phyloP scores from a whole-genome alignment of 2,329 filamentous ascomycete species.

The Cladophialophora yegresii region DNA sequence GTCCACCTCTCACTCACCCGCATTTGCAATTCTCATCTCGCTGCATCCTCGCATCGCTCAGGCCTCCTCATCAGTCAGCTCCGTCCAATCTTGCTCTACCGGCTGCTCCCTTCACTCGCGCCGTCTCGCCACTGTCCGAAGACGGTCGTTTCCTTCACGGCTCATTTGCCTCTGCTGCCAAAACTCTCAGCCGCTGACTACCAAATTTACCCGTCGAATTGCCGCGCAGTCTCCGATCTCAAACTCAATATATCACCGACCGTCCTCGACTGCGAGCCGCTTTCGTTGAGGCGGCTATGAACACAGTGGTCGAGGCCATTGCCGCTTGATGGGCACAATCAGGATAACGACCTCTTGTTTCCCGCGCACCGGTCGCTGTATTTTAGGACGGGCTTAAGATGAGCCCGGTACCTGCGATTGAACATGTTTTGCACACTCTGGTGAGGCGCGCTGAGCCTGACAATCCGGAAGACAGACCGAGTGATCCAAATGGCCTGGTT shows the following conservation, averaged over 20 bases:
- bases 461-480: constrained; percentile 30
- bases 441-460: constrained; percentile 25
- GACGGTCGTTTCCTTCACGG: not conserved
- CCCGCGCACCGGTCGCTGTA: constrained; percentile 10
- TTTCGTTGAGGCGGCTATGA: constrained; percentile 11
- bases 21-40: constrained; percentile 1
- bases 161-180: not conserved
- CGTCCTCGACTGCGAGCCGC: not conserved
- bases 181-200: not conserved
- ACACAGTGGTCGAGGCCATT: constrained; percentile 1
- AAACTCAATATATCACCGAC: not conserved
- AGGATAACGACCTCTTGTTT: not conserved
- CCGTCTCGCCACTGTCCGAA: not conserved
- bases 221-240: not conserved
- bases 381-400: constrained; percentile 18
- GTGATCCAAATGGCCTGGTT: constrained; percentile 39
- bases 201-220: not conserved
- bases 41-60: not conserved
- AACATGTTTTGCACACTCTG: constrained; percentile 29
- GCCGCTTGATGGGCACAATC: constrained; percentile 24
- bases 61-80: not conserved
- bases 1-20: constrained; percentile 12
- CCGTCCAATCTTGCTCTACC: not conserved
- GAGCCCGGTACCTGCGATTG: constrained; percentile 28
- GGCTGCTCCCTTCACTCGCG: not conserved